phyloP scores from a whole-genome alignment of 2,329 filamentous ascomycete species.

The Clathrospora elynae region DNA sequence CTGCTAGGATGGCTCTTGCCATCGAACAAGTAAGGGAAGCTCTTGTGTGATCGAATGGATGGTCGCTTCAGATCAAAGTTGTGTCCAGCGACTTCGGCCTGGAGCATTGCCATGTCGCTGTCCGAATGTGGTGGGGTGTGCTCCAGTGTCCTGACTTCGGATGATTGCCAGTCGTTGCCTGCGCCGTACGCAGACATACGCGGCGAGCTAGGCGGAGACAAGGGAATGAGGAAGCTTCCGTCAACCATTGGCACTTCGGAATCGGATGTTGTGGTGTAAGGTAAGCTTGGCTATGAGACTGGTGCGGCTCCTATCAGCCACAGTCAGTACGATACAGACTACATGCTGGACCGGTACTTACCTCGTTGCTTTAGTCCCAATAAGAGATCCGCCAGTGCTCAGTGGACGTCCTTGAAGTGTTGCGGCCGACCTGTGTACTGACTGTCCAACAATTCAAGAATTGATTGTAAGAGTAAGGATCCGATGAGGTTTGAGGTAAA shows the following conservation, averaged over 20 bases:
- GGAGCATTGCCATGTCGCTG: slow-evolving; percentile 48
- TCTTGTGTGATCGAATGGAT: slow-evolving; percentile 52
- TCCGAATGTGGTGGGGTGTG: slow-evolving; percentile 43
- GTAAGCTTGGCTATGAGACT: slow-evolving; percentile 29
- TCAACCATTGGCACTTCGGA: slow-evolving; percentile 50
- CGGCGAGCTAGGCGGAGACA: slow-evolving; percentile 58
- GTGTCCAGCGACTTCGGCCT: slow-evolving; percentile 44
- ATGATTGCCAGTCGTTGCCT: slow-evolving; percentile 53
- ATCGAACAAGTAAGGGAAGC: slow-evolving; percentile 51
- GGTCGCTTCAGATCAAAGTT: slow-evolving; percentile 47
- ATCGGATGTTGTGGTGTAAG: slow-evolving; percentile 23
- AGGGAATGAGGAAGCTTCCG: slow-evolving; percentile 53
- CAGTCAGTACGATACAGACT: slow-evolving; percentile 25
- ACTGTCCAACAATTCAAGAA: slow-evolving; percentile 26
- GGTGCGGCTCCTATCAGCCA: slow-evolving; percentile 29
- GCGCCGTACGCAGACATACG: slow-evolving; percentile 56
- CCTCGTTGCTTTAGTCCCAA: slow-evolving; percentile 11
- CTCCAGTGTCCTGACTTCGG: slow-evolving; percentile 45
- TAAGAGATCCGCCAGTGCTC: slow-evolving; percentile 7
- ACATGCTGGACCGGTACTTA: slow-evolving; percentile 9
- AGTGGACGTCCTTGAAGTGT: slow-evolving; percentile 3
- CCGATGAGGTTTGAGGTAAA: slow-evolving; percentile 31
- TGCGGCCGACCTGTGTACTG: too few relatives aligned
- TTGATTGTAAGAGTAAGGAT: slow-evolving; percentile 30
- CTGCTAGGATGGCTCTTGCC: slow-evolving; percentile 39